Evolutionary conservation across 2,329 filamentous ascomycete genomes (phyloP).

Genomic region (Cercospora janseana): DNA sequence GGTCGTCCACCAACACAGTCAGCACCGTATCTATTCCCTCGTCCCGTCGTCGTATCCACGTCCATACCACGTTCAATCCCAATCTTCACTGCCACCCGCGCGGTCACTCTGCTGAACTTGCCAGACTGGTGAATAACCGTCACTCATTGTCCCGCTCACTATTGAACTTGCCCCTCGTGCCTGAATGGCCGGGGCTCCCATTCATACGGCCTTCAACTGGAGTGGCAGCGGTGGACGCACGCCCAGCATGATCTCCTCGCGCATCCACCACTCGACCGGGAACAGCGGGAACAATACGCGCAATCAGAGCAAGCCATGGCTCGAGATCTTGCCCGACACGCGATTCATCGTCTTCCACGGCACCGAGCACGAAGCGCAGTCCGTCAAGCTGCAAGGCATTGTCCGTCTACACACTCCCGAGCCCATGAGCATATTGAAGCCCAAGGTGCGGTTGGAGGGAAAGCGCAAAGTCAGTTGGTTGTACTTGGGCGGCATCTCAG

Average conservation of each 20-base stretch:
- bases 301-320: slow-evolving; percentile 31
- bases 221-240: slow-evolving; percentile 11
- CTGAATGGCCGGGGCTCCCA: slow-evolving; percentile 8
- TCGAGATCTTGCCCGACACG: slow-evolving; percentile 49
- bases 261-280: slow-evolving; percentile 5
- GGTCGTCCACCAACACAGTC: no score
- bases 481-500: slow-evolving; percentile 39
- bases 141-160: no score
- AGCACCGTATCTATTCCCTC: no score
- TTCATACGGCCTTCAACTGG: slow-evolving; percentile 5
- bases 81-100: neutral
- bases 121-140: no score
- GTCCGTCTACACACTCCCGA: slow-evolving; percentile 49
- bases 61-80: no score
- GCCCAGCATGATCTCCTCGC: slow-evolving; percentile 32
- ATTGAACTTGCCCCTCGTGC: no score
- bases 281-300: slow-evolving; percentile 10
- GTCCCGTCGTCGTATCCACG: no score
- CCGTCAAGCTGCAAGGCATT: slow-evolving; percentile 47
- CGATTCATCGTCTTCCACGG: slow-evolving; percentile 53
- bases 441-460: slow-evolving; percentile 49
- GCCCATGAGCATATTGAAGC: slow-evolving; percentile 48
- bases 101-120: neutral
- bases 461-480: slow-evolving; percentile 48
- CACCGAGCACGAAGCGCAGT: slow-evolving; percentile 46